Conservation (phyloP, 108 stramenopile genomes). For the Conticribra guillardii region DNA sequence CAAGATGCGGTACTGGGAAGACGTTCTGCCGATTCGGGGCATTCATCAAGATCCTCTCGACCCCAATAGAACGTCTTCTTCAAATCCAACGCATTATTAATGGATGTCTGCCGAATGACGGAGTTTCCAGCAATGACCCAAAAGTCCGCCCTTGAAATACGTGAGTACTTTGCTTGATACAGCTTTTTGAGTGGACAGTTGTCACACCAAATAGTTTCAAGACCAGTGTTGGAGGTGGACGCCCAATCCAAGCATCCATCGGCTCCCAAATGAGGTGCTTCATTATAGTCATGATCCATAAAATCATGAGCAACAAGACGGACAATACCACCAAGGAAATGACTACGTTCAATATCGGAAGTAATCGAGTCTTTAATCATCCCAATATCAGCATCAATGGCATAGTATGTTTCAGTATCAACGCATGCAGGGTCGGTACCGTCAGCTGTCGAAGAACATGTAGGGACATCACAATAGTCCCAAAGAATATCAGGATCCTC, state of each 20-base stretch:
- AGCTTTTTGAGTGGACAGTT: slow-evolving; percentile 32
- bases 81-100: slow-evolving; percentile 32
- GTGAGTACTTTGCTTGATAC: slow-evolving; percentile 30
- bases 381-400: slow-evolving; percentile 35
- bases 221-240: slow-evolving; percentile 40
- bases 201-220: slow-evolving; percentile 41
- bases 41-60: slow-evolving; percentile 26
- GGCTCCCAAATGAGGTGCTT: slow-evolving; percentile 16
- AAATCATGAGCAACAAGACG: slow-evolving; percentile 52
- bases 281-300: slow-evolving; percentile 41
- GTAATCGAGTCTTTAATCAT: slow-evolving; percentile 23
- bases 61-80: slow-evolving; percentile 48
- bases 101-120: slow-evolving; percentile 41
- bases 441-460: neutral
- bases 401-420: slow-evolving; percentile 22
- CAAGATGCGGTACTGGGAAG: slow-evolving; percentile 37
- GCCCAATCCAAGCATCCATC: slow-evolving; percentile 48
- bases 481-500: neutral
- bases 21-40: slow-evolving; percentile 25
- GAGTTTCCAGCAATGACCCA: slow-evolving; percentile 50
- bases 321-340: slow-evolving; percentile 50
- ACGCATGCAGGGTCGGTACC: slow-evolving; percentile 7
- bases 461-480: neutral
- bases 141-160: slow-evolving; percentile 43
- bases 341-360: slow-evolving; percentile 21